Evolutionary conservation across 2,329 filamentous ascomycete genomes (phyloP).

Genomic region (Grosmannia huntii): DNA sequence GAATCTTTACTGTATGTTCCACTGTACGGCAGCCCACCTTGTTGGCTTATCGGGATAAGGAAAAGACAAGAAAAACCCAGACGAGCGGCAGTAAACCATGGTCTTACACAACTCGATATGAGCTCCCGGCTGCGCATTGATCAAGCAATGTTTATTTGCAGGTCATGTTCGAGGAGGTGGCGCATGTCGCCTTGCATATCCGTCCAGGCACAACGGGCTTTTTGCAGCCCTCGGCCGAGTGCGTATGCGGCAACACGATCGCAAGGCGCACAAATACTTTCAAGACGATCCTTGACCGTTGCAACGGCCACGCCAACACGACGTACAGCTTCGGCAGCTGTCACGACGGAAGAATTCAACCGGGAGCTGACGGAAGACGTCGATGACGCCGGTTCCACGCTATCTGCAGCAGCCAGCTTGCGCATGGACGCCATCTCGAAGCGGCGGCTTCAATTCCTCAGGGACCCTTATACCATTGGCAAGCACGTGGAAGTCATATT

Average conservation of each 20-base stretch:
- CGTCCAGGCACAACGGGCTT: neutral
- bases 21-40: neutral
- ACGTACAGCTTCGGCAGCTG: neutral
- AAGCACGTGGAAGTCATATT: slow-evolving; percentile 53
- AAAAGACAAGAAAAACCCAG: neutral
- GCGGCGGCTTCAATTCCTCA: slow-evolving; percentile 28
- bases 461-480: slow-evolving; percentile 62
- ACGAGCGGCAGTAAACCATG: neutral
- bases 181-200: neutral
- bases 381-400: neutral
- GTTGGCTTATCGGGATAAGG: slow-evolving; percentile 7
- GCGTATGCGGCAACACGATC: neutral
- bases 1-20: neutral
- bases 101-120: neutral
- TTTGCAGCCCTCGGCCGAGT: neutral
- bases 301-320: neutral
- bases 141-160: slow-evolving; percentile 25
- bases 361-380: neutral
- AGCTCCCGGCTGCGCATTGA: neutral
- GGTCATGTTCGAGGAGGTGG: slow-evolving; percentile 21
- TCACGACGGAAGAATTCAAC: neutral
- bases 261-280: neutral
- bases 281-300: neutral
- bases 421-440: neutral
- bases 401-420: neutral